A percentile compares a stretch with the other conserved stretches of the same genome.
Evolutionary conservation across 768 basidiomycete genomes (phyloP).

Genomic region (Artomyces pyxidatus): DNA sequence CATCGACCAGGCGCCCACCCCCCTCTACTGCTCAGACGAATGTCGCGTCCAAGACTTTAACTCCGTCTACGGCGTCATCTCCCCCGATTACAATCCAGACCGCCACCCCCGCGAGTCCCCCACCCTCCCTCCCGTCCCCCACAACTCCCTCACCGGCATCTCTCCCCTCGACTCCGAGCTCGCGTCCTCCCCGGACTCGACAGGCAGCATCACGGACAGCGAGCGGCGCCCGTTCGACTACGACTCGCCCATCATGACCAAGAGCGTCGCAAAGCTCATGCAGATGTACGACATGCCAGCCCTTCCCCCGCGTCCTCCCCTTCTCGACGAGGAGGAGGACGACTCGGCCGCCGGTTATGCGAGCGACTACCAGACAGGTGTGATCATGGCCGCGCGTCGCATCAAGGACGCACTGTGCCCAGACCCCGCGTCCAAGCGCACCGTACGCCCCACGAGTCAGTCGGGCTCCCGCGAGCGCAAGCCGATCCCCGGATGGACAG

Average conservation of each 20-base stretch:
- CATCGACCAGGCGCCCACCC: slow-evolving; percentile 75
- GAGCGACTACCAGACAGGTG: slow-evolving; percentile 45
- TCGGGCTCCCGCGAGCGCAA: slow-evolving; percentile 25
- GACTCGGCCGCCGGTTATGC: slow-evolving; percentile 10
- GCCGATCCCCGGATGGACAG: slow-evolving; percentile 61
- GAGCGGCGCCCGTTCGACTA: slow-evolving; percentile 10
- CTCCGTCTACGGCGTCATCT: slow-evolving; percentile 26
- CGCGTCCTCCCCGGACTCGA: slow-evolving; percentile 16
- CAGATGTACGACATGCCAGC: slow-evolving; percentile 40
- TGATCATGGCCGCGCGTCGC: slow-evolving; percentile 63
- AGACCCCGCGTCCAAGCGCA: slow-evolving; percentile 28
- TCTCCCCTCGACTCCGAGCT: slow-evolving; percentile 26
- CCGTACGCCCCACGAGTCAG: slow-evolving; percentile 10
- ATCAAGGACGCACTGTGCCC: slow-evolving; percentile 41
- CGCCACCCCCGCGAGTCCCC: slow-evolving; percentile 29
- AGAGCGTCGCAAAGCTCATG: slow-evolving; percentile 28
- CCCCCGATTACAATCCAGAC: slow-evolving; percentile 41
- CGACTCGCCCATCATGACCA: slow-evolving; percentile 17
- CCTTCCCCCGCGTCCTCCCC: slow-evolving; percentile 44
- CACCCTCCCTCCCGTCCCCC: slow-evolving; percentile 32
- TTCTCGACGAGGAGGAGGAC: slow-evolving; percentile 23
- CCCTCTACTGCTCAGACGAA: slow-evolving; percentile 78
- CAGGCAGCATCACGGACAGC: slow-evolving; percentile 10
- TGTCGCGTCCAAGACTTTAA: slow-evolving; percentile 57
- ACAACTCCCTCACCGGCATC: slow-evolving; percentile 28